Conservation (phyloP, 2,329 filamentous ascomycete species). For the Colletotrichum sp. region DNA sequence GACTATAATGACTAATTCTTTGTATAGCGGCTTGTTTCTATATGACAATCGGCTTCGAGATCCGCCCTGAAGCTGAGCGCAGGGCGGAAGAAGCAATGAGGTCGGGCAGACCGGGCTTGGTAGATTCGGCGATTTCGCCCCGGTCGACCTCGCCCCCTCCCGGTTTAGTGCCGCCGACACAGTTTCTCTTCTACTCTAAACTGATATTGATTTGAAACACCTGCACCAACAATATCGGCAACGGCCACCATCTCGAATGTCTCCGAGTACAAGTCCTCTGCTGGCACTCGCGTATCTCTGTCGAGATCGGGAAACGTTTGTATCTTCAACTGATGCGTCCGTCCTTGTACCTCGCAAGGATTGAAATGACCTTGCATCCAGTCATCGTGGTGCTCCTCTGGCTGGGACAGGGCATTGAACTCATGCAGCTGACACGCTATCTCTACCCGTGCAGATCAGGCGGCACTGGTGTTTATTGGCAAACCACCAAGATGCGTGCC, state of each 20-base stretch:
- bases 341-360: neutral
- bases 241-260: neutral
- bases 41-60: neutral
- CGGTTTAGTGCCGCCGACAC: neutral
- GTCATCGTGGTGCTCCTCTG: neutral
- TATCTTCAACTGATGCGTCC: neutral
- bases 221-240: neutral
- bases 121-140: neutral
- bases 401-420: neutral
- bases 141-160: neutral
- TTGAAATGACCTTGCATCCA: neutral
- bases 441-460: neutral
- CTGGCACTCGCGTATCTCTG: neutral
- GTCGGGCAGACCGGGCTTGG: neutral
- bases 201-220: neutral
- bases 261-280: neutral
- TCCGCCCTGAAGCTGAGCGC: neutral
- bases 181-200: neutral
- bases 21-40: neutral
- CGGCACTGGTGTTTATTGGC: neutral
- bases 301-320: neutral
- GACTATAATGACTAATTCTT: neutral
- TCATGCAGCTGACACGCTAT: neutral
- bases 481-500: neutral
- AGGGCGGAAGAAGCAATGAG: neutral